Percentiles rank a stretch among this genome's conserved stretches.
Evolutionary conservation across 2,329 filamentous ascomycete genomes (phyloP).

Genomic region (Microcera coccophila): DNA sequence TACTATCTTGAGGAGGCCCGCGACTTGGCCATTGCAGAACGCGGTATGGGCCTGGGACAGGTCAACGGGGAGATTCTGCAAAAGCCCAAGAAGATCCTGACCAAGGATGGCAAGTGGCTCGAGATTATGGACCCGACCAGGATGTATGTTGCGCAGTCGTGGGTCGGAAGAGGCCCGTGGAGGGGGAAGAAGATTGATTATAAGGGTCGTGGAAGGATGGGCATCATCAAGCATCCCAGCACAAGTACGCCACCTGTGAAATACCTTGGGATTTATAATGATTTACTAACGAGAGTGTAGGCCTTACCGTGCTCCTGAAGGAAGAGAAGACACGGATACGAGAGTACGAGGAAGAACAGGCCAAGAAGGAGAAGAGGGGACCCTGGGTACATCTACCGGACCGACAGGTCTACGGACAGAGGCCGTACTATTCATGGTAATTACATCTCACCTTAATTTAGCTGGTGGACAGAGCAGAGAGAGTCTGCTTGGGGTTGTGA

Average conservation of each 20-base stretch:
- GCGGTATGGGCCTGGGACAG: slow-evolving; percentile 75
- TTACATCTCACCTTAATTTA: slow-evolving; percentile 3
- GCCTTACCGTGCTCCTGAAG: slow-evolving; percentile 77
- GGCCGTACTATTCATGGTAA: slow-evolving; percentile 91
- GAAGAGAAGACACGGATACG: slow-evolving; percentile 89
- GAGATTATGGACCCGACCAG: slow-evolving; percentile 69
- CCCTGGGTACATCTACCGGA: slow-evolving; percentile 88
- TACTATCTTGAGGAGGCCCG: slow-evolving; percentile 77
- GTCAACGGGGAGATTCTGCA: slow-evolving; percentile 38
- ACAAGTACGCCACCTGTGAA: slow-evolving; percentile 58
- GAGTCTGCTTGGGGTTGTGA: background rate
- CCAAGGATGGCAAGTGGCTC: slow-evolving; percentile 71
- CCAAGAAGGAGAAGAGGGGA: slow-evolving; percentile 68
- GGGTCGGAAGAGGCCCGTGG: slow-evolving; percentile 76
- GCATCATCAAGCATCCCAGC: slow-evolving; percentile 64
- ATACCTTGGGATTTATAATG: background rate
- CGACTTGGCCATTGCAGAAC: slow-evolving; percentile 72
- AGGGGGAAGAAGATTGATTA: slow-evolving; percentile 58
- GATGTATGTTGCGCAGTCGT: slow-evolving; percentile 88
- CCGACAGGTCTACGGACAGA: slow-evolving; percentile 75
- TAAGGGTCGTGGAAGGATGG: slow-evolving; percentile 70
- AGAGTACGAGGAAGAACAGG: slow-evolving; percentile 70
- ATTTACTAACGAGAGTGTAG: slow-evolving; percentile 43
- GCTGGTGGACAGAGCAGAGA: too few relatives aligned
- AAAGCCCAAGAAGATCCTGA: slow-evolving; percentile 54